These are phyloP conservation scores for Pichia cactophila DNA, from an alignment of 1,139 yeast genomes.

Conservation along the genomic window DNA sequence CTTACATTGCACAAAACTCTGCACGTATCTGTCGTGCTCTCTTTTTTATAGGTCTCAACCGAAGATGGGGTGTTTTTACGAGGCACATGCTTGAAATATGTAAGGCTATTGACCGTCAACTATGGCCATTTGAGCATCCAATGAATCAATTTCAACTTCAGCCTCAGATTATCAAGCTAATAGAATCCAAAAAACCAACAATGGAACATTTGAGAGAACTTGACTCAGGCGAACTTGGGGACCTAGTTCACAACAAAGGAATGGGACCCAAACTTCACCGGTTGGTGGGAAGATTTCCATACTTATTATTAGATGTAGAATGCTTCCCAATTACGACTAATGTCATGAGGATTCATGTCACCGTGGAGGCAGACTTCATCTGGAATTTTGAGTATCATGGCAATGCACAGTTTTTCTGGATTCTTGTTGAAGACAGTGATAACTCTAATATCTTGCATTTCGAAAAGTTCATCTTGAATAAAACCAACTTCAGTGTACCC, in stretches of 20 bases:
- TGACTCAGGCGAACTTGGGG: slow-evolving; percentile 76
- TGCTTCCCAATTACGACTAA: slow-evolving; percentile 85
- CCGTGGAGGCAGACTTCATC: slow-evolving; percentile 63
- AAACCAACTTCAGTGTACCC: slow-evolving; percentile 41
- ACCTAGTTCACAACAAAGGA: slow-evolving; percentile 70
- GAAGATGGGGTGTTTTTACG: slow-evolving; percentile 84
- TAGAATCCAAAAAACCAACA: slow-evolving; percentile 58
- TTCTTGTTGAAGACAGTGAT: slow-evolving; percentile 81
- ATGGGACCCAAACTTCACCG: slow-evolving; percentile 62
- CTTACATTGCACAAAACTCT: slow-evolving; percentile 92
- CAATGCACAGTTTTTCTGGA: slow-evolving; percentile 82
- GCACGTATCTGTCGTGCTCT: slow-evolving; percentile 90
- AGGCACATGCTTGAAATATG: slow-evolving; percentile 71
- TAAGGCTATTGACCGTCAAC: slow-evolving; percentile 72
- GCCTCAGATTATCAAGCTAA: slow-evolving; percentile 50
- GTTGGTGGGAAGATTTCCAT: slow-evolving; percentile 67
- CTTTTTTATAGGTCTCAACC: slow-evolving; percentile 73
- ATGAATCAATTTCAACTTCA: slow-evolving; percentile 80
- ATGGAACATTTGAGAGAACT: slow-evolving; percentile 70
- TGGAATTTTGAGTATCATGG: slow-evolving; percentile 88
- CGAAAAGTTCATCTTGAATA: slow-evolving; percentile 67
- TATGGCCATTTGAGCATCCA: slow-evolving; percentile 93
- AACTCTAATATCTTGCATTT: slow-evolving; percentile 70
- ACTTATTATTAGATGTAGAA: slow-evolving; percentile 63
- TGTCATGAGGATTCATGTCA: slow-evolving; percentile 75